Conservation (phyloP, 495 filamentous ascomycete genomes). For the Tuber microsphaerosporum region DNA sequence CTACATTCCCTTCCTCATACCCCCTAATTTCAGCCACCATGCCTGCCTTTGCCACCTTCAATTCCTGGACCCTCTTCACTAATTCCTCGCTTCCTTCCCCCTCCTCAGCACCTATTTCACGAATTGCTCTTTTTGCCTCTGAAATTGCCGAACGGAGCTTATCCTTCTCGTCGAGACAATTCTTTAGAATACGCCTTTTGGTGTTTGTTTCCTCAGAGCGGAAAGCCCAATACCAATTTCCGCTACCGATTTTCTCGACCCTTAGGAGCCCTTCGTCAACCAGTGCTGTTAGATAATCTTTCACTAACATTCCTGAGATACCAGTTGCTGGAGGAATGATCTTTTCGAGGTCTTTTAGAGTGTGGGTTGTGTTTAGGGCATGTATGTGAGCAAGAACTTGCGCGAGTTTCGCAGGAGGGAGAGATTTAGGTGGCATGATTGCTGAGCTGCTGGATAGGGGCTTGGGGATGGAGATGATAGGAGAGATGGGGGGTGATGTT, state of each 20-base stretch:
- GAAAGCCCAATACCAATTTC: slow-evolving; percentile 80
- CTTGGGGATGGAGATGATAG: not conserved
- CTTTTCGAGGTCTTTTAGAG: slow-evolving; percentile 70
- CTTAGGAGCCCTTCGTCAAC: slow-evolving; percentile 54
- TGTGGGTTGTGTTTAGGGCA: slow-evolving; percentile 57
- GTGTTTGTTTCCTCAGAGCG: slow-evolving; percentile 55
- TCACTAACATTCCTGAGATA: slow-evolving; percentile 39
- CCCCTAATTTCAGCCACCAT: slow-evolving; percentile 51
- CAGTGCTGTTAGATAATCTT: slow-evolving; percentile 37
- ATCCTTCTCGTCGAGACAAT: slow-evolving; percentile 48
- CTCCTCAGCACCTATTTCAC: slow-evolving; percentile 43
- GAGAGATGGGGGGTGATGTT: not conserved
- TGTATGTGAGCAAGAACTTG: slow-evolving; percentile 60
- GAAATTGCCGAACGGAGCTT: slow-evolving; percentile 44
- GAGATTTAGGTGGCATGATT: slow-evolving; percentile 53
- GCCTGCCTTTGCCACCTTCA: slow-evolving; percentile 50
- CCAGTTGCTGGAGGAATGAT: slow-evolving; percentile 59
- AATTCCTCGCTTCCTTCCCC: slow-evolving; percentile 43
- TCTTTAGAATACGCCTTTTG: slow-evolving; percentile 48
- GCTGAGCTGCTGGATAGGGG: not conserved
- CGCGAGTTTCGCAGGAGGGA: slow-evolving; percentile 55
- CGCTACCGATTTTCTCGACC: slow-evolving; percentile 72
- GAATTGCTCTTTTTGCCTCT: slow-evolving; percentile 46
- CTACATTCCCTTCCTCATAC: slow-evolving; percentile 48
- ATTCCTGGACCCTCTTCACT: slow-evolving; percentile 45